phyloP scores from a whole-genome alignment of 2,329 filamentous ascomycete species.

The Coniella vitis region DNA sequence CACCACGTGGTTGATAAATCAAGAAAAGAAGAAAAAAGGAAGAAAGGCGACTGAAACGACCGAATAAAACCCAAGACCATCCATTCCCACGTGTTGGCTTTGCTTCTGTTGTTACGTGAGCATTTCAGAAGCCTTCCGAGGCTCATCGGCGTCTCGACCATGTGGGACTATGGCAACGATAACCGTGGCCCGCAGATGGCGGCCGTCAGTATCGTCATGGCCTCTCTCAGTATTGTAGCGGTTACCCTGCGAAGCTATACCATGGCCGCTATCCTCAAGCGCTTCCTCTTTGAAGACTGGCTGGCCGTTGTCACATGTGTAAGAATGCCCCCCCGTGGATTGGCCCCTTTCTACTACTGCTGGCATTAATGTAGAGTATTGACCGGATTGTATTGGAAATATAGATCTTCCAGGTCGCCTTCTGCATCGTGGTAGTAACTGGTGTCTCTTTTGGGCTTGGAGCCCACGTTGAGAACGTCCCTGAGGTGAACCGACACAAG shows the following conservation, averaged over 20 bases:
- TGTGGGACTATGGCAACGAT: conserved; percentile 15
- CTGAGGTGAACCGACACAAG: conserved; percentile 8
- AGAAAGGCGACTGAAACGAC: too few relatives aligned
- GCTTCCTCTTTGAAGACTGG: conserved; percentile 15
- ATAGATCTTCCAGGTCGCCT: conserved; percentile 10
- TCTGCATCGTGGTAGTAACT: conserved; percentile 9
- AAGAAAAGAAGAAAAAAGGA: too few relatives aligned
- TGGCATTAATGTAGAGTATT: background rate
- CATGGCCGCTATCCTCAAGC: conserved; percentile 14
- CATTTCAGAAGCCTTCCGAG: background rate
- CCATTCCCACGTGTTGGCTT: background rate
- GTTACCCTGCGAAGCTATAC: conserved; percentile 13
- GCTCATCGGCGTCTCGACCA: background rate
- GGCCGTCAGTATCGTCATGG: conserved; percentile 10
- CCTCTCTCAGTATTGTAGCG: conserved; percentile 10
- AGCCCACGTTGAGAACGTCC: conserved; percentile 10
- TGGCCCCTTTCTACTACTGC: background rate
- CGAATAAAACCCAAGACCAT: background rate
- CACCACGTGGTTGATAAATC: too few relatives aligned
- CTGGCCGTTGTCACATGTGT: conserved; percentile 14
- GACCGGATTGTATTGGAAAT: background rate
- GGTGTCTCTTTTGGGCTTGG: conserved; percentile 14
- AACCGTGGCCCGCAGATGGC: conserved; percentile 14
- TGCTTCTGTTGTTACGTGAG: background rate
- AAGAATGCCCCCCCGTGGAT: background rate